A percentile compares a stretch with the other conserved stretches of the same genome.
Evolutionary conservation across 768 basidiomycete species (phyloP).

Genomic region (Cystobasidium onofrii): DNA sequence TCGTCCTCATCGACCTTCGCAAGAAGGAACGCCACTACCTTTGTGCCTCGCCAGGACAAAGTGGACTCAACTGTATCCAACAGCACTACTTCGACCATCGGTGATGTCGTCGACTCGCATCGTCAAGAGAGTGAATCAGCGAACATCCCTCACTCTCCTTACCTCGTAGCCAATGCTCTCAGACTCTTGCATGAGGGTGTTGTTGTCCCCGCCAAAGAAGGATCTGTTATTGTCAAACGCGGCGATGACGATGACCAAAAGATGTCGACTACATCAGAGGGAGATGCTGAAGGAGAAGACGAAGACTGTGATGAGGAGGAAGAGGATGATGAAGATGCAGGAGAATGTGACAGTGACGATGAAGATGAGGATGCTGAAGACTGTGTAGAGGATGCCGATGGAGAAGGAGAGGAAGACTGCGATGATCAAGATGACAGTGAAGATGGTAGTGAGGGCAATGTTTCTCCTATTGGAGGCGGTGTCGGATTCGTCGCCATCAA

Average conservation of each 20-base stretch:
- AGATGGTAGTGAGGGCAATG: not conserved
- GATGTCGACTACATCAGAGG: not conserved
- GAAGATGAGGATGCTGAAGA: constrained; percentile 10
- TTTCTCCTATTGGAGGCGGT: not conserved
- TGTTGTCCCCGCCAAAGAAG: not conserved
- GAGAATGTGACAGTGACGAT: constrained; percentile 7
- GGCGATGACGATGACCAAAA: not conserved
- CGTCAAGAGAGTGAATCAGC: not conserved
- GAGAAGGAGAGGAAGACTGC: not conserved
- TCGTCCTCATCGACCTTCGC: not conserved
- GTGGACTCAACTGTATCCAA: not conserved
- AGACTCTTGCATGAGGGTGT: not conserved
- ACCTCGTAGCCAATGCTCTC: not conserved
- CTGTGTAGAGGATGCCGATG: not conserved
- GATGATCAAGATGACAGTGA: not conserved
- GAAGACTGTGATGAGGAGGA: not conserved
- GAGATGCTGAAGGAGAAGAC: not conserved
- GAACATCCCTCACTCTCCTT: not conserved
- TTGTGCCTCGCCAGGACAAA: not conserved
- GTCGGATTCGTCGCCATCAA: not conserved
- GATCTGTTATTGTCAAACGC: not conserved
- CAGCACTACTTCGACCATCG: not conserved
- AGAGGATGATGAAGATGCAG: not conserved
- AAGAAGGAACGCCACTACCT: not conserved
- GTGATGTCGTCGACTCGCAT: not conserved